Base-by-base conservation (phyloP, 257 asterid species). In the Ligustrum vulgare region DNA sequence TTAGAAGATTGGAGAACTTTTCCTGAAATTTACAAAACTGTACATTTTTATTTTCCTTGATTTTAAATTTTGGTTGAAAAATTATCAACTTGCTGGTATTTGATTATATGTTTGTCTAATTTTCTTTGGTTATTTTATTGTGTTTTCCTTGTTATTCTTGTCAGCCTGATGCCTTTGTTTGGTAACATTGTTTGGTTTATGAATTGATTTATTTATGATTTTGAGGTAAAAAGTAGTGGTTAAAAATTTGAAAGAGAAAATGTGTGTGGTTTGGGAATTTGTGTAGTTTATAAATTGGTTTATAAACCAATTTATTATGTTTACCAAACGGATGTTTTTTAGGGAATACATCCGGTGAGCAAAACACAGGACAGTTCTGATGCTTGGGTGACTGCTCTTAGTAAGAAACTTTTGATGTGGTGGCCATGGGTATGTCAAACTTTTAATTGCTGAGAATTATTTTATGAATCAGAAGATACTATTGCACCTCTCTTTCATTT, bases 391-490 rank as follows among this genome's bases (percentile, higher is more conserved):
- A 73, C 84, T 4, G 74, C 75, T 74, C 89, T 94, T 72, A 74
- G 84, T 69, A 92, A 85, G 85, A 82, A 87, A 73, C 91, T 94
- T 67, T 75, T 81, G 62, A 41, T 16, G 76, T 89, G 97, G 96
- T 94, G 98, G 98, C 97, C 84, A 78, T 94, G 97, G 97, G 97
- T 94, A 87, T 69, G 93, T 69, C 67, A 71, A 76, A 75, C 76
- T 67, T 49, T 36, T 70, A 33, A 54, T 62, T 78, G 39, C 25
- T 39, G 34, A 25, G n/a, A 49, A 56, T 64, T 41, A 69, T 82
- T 39, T 64, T 70, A 25, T 63, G 67, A 32, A 70, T 79, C 15
- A 22, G 74, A 71, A 67, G 71, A 58, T 75, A 60, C 65, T 56
- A 67, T 71, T 67, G 23, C 60, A 71, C 60, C 76, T 56, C 70